Base-by-base conservation (phyloP, 441 rosid species). In the Erysimum pusillum region DNA sequence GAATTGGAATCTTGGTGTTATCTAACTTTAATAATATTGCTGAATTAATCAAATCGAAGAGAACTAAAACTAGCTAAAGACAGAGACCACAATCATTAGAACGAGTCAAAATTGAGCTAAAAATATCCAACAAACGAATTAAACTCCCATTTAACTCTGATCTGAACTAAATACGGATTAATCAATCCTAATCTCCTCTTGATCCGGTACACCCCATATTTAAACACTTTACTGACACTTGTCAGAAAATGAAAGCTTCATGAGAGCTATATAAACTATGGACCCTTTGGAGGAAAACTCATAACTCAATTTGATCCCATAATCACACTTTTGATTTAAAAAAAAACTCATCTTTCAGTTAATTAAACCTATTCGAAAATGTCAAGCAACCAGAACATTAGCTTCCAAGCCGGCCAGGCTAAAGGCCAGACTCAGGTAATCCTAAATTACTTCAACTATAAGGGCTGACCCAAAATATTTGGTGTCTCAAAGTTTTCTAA, bases 381-480 rank as follows among this genome's bases (percentile, higher is more conserved):
- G 95, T 79, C 91, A 1, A 85, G 84, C 77, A 83, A 85, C 79
- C 80, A 88, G 70, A 76, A 70, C 68, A 64, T 88, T 65, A 78
- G 87, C 79, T 83, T 52, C 82, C 71, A 81, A 31, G 93, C 95
- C 48, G 97, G 95, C 5, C 80, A 91, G 75, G 85, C 88, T 83
- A 83, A 86, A 82, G 98, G 91, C 84, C 87, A 84, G 71, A 32
- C 93, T 18, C 87, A 92, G 91, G 97, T 91, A 60, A 49, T 39
- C 52, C 32, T 53, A 58, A 20, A 12, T 42, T 8, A 41, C 45
- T 53, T 34, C 9, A 15, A n/a, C 28, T 17, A 13, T 12, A 49
- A 74, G 4, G 14, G 48, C 34, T 14, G 31, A 22, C n/a, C 14
- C 10, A 41, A 41, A 11, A 35, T 15, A 51, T 18, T 42, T 31